phyloP scores from a whole-genome alignment of 2,329 filamentous ascomycete species.

The Chrysoporthe austroafricana region DNA sequence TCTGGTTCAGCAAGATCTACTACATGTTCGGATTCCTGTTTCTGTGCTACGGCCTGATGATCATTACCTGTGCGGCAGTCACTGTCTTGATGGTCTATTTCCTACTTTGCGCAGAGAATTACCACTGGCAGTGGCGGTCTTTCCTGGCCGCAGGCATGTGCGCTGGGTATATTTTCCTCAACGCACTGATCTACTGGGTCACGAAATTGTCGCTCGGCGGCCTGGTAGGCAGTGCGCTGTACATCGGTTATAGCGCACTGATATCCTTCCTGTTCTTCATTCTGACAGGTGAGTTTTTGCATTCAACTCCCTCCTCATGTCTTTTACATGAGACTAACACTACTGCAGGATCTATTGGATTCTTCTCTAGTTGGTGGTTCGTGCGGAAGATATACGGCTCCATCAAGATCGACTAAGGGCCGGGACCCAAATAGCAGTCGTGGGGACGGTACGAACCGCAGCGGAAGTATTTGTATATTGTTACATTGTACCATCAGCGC shows the following conservation, averaged over 20 bases:
- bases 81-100: conserved; percentile 97
- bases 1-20: conserved; percentile 99
- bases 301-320: conserved; percentile 55
- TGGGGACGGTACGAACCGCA: not conserved
- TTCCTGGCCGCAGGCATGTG: conserved; percentile 92
- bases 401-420: conserved; percentile 89
- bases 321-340: conserved; percentile 28
- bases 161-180: conserved; percentile 88
- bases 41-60: conserved; percentile 96
- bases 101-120: conserved; percentile 92
- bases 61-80: conserved; percentile 89
- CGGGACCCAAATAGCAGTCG: not conserved
- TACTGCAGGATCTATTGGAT: conserved; percentile 82
- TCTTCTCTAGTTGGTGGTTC: conserved; percentile 93
- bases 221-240: conserved; percentile 84
- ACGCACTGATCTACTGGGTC: conserved; percentile 88
- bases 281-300: conserved; percentile 74
- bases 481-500: conserved; percentile 26
- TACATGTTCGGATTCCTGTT: conserved; percentile 99
- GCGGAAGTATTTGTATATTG: conserved; percentile 26
- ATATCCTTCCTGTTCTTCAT: conserved; percentile 93
- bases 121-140: conserved; percentile 97
- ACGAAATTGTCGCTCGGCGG: conserved; percentile 86
- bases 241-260: conserved; percentile 88
- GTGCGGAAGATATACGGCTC: conserved; percentile 91